Evolutionary conservation across 768 basidiomycete species (phyloP), one percentile per base, ranked within the genome.

Genomic region (Dioszegia aurantiaca): DNA sequence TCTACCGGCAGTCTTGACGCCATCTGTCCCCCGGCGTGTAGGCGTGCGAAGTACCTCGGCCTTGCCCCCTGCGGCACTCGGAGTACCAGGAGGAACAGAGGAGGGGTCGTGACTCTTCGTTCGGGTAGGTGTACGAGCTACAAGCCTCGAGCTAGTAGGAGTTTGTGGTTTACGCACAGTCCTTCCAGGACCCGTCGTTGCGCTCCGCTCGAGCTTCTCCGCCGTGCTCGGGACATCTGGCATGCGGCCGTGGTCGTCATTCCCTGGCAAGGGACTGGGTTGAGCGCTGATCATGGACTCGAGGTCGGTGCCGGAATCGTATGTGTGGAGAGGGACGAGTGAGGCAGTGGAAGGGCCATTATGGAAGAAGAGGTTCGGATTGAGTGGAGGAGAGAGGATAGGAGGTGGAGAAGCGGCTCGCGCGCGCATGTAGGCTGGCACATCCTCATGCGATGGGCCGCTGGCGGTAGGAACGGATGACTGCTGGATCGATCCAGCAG

Each of bases 341-440:
- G 39, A 10, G 31, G 26, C 36, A 1, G 31, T 37, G 30, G 31
- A 37, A n/a, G 62, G 58, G 17, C 58, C 45, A 10, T 61, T 59
- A 19, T 64, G 63, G 49, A 71, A 71, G 58, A 71, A 71, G n/a
- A 71, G 51, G 28, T 66, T 59, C 17, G 69, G 69, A 27, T 71
- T 61, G 28, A 67, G 27, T 1, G 69, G 69, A 4, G 67, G 67
- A 16, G 60, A 62, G 1, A 71, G 54, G 8, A 64, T 59, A 10
- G 49, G 49, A 2, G 67, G 49, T 27, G 67, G 64, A 14, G 69
- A 68, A 11, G 57, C 55, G 2, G 67, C 61, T 40, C 69, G 45
- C 2, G 67, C 67, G 26, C 55, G 57, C 44, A 71, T 64, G 62
- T 67, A 71, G 19, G 58, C 69, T 4, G 69, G 69, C 1, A 59